These are phyloP conservation scores for Fusarium abutilonis DNA, from an alignment of 2,329 filamentous ascomycete genomes.

Conservation along the genomic window DNA sequence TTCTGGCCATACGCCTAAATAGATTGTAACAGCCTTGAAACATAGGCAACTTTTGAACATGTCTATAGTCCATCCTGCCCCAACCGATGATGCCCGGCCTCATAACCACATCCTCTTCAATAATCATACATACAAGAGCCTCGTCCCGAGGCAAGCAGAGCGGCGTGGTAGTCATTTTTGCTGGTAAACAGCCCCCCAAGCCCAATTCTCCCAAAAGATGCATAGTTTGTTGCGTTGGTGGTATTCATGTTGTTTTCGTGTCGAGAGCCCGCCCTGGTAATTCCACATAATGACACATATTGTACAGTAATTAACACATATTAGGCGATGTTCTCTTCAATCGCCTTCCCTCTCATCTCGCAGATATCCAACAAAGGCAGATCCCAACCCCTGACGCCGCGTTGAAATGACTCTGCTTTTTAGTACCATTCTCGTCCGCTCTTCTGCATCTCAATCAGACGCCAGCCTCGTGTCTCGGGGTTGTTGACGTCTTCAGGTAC, in stretches of 20 bases:
- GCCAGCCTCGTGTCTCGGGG: slow-evolving; percentile 95
- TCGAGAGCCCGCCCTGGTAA: slow-evolving; percentile 39
- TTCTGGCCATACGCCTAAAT: slow-evolving; percentile 14
- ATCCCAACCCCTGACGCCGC: slow-evolving; percentile 39
- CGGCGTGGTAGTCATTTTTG: slow-evolving; percentile 46
- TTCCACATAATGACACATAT: slow-evolving; percentile 47
- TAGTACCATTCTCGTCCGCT: slow-evolving; percentile 86
- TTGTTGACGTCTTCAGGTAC: slow-evolving; percentile 96
- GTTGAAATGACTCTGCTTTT: slow-evolving; percentile 37
- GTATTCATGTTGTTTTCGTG: slow-evolving; percentile 35
- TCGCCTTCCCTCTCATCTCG: slow-evolving; percentile 32
- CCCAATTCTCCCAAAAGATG: slow-evolving; percentile 36
- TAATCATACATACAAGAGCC: slow-evolving; percentile 48
- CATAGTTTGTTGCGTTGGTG: slow-evolving; percentile 23
- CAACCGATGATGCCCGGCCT: slow-evolving; percentile 21
- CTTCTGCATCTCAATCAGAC: slow-evolving; percentile 98
- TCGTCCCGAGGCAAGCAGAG: slow-evolving; percentile 47
- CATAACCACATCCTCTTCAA: slow-evolving; percentile 28
- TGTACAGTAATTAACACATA: slow-evolving; percentile 50
- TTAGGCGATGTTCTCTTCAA: slow-evolving; percentile 26
- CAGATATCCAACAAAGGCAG: slow-evolving; percentile 38
- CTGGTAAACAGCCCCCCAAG: slow-evolving; percentile 42
- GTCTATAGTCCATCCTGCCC: slow-evolving; percentile 36
- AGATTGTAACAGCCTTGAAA: slow-evolving; percentile 27
- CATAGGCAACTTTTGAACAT: slow-evolving; percentile 31